A percentile compares a stretch with the other conserved stretches of the same genome.
Evolutionary conservation across 2,329 filamentous ascomycete species (phyloP).

Genomic region (Trichoderma harzianum): DNA sequence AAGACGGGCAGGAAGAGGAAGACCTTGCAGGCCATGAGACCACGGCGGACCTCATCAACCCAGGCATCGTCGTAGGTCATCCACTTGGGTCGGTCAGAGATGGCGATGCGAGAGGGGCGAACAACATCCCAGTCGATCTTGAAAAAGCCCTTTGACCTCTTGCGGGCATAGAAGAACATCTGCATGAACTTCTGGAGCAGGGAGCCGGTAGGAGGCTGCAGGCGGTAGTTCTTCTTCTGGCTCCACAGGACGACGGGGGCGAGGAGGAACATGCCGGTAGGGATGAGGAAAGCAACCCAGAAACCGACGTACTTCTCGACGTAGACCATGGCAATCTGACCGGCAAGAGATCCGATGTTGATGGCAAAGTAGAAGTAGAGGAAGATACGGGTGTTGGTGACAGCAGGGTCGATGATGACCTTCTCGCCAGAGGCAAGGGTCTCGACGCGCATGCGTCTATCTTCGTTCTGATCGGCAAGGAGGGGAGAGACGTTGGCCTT

Average conservation of each 20-base stretch:
- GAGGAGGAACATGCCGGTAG: constrained; percentile 61
- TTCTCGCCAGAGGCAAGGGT: constrained; percentile 55
- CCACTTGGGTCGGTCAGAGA: constrained; percentile 59
- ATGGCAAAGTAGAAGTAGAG: constrained; percentile 58
- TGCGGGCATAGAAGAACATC: constrained; percentile 59
- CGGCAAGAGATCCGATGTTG: constrained; percentile 59
- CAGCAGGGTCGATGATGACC: constrained; percentile 66
- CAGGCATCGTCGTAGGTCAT: constrained; percentile 82
- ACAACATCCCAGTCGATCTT: constrained; percentile 64
- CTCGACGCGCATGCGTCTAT: constrained; percentile 55
- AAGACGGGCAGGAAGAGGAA: constrained; percentile 68
- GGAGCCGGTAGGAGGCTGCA: constrained; percentile 66
- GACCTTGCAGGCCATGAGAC: constrained; percentile 65
- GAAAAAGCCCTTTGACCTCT: constrained; percentile 64
- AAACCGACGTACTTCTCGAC: constrained; percentile 74
- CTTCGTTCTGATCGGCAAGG: constrained; percentile 66
- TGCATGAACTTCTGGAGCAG: constrained; percentile 65
- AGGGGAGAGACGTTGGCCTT: constrained; percentile 75
- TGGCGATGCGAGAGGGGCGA: constrained; percentile 62
- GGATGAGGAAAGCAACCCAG: constrained; percentile 68
- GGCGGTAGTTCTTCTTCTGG: constrained; percentile 59
- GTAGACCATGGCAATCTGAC: constrained; percentile 63
- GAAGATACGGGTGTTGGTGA: constrained; percentile 66
- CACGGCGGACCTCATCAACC: constrained; percentile 75
- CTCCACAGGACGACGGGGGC: constrained; percentile 61